Evolutionary conservation across 2,329 filamentous ascomycete species (phyloP).

Genomic region (Pyrenochaeta sp.): DNA sequence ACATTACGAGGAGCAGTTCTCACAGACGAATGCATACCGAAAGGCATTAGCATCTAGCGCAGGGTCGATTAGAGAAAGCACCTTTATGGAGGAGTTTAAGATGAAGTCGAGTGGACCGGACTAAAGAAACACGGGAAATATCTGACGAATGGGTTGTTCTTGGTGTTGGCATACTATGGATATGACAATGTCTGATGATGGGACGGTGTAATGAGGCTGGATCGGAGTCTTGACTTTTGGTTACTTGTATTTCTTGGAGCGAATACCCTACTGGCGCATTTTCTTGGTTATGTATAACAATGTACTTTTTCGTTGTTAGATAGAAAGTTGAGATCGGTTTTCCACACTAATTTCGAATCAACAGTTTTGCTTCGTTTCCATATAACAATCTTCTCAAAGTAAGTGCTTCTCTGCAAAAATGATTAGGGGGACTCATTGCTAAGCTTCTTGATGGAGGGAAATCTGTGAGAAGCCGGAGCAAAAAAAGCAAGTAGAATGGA

Average conservation of each 20-base stretch:
- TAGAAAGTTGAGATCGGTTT: not conserved
- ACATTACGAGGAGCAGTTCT: conserved; percentile 45
- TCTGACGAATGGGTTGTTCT: too few species aligned
- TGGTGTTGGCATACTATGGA: not conserved
- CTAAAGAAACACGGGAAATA: not conserved
- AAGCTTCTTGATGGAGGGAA: too few species aligned
- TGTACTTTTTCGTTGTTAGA: not conserved
- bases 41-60: conserved; percentile 28
- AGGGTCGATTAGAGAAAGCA: conserved; percentile 12
- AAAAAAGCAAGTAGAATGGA: too few species aligned
- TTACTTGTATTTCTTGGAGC: not conserved
- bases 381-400: not conserved
- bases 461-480: too few species aligned
- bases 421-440: too few species aligned
- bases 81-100: conserved; percentile 11
- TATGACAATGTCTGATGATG: conserved; percentile 2
- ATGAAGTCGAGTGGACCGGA: conserved; percentile 3
- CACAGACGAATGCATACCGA: conserved; percentile 36
- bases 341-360: not conserved
- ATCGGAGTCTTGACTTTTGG: not conserved
- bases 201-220: not conserved
- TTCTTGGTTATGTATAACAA: not conserved
- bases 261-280: not conserved
- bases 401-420: too few species aligned
- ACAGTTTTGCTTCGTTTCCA: too few species aligned